Conservation (phyloP, 2,329 filamentous ascomycete species). For the Lojkania enalia region DNA sequence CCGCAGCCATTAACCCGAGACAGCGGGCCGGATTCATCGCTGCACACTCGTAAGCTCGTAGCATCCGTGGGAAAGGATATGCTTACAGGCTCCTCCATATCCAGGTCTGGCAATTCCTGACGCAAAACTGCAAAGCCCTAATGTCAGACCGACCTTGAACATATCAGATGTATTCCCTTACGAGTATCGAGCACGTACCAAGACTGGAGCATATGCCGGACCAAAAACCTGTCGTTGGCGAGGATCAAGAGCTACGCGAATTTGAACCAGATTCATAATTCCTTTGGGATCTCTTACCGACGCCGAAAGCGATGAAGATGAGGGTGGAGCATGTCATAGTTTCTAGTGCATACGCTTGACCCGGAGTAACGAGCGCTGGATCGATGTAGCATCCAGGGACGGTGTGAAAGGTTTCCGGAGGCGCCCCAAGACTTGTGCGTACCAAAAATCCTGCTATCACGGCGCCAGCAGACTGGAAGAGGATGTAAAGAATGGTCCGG, state of each 20-base stretch:
- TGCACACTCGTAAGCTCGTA: slow-evolving; percentile 10
- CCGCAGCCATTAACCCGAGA: slow-evolving; percentile 40
- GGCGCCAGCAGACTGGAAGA: slow-evolving; percentile 51
- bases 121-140: slow-evolving; percentile 32
- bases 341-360: slow-evolving; percentile 51
- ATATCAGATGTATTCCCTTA: no score
- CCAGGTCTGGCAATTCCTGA: slow-evolving; percentile 32
- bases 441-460: slow-evolving; percentile 51
- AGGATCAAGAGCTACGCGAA: slow-evolving; percentile 57
- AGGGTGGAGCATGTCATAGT: slow-evolving; percentile 52
- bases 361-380: slow-evolving; percentile 41
- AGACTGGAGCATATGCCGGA: slow-evolving; percentile 52
- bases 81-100: slow-evolving; percentile 39
- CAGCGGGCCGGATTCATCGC: slow-evolving; percentile 42
- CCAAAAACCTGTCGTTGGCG: slow-evolving; percentile 55
- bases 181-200: slow-evolving; percentile 45
- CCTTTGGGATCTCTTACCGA: slow-evolving; percentile 31
- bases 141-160: slow-evolving; percentile 27
- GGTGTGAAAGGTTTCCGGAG: slow-evolving; percentile 14
- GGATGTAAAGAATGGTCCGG: slow-evolving; percentile 53
- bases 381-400: slow-evolving; percentile 31
- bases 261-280: not conserved
- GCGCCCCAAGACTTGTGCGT: slow-evolving; percentile 29
- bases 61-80: not conserved
- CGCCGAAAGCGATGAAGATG: slow-evolving; percentile 56